Conservation (phyloP, 139 green algal species). For the Chlorella sp. region DNA sequence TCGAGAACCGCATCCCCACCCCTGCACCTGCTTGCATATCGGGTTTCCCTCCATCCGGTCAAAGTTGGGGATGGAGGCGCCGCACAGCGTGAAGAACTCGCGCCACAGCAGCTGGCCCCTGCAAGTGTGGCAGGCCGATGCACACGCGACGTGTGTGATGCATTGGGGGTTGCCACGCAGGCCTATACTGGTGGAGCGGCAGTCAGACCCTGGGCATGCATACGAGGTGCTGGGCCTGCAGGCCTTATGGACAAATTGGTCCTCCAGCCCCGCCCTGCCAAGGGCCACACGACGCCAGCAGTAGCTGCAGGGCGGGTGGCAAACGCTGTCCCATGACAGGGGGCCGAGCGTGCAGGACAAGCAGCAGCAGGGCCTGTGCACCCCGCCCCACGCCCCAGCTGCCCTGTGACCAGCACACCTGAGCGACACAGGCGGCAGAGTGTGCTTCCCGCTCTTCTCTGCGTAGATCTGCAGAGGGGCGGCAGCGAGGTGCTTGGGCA, state of each 20-base stretch:
- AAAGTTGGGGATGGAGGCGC: conserved; percentile 80
- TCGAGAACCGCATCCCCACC: no score
- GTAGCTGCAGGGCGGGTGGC: not conserved
- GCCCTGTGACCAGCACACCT: not conserved
- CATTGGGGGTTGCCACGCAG: not conserved
- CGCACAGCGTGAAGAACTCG: conserved; percentile 69
- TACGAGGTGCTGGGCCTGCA: no score
- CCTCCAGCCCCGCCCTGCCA: no score
- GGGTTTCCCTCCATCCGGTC: conserved; percentile 89
- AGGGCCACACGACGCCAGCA: not conserved
- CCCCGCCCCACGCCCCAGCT: not conserved
- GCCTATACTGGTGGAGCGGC: no score
- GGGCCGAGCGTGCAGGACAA: not conserved
- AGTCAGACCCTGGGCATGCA: no score
- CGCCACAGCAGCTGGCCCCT: conserved; percentile 87
- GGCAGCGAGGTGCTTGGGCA: not conserved
- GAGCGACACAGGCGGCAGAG: conserved; percentile 84
- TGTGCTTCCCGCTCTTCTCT: conserved; percentile 65
- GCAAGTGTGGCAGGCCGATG: not conserved
- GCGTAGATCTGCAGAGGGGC: conserved; percentile 28
- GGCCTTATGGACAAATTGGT: no score
- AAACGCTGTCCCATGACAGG: not conserved
- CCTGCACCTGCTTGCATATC: conserved; percentile 88
- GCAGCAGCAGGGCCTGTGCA: no score
- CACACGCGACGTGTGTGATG: not conserved